Base-by-base conservation (phyloP, 2,329 filamentous ascomycete species). In the Aspergillus ibericus region DNA sequence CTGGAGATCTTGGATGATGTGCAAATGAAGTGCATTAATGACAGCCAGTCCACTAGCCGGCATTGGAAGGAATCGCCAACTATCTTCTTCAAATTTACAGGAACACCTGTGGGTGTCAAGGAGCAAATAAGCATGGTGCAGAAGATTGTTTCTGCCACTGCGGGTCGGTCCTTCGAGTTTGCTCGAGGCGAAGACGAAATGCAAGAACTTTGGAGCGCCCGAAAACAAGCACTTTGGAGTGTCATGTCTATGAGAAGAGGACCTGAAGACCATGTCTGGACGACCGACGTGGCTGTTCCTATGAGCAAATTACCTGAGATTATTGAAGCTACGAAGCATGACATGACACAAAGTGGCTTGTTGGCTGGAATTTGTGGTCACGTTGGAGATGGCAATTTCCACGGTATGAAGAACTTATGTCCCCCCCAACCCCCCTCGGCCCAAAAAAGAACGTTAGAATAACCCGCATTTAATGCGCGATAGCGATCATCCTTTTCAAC, bases 1-100 rank as follows among this genome's bases (percentile, higher is more conserved):
- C 87, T 97, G 44, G 93, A 97, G 78, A 89, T 97, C 58, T 81
- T 97, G 27, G 93, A 97, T 77, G 92, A 96, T 71, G 88, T 92
- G 58, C 92, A 96, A 79, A 97, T 97, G 86, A 77, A 80, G 62
- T 87, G 83, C 72, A 88, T 88, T 74, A 88, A 88, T 64, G 74
- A 75, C 47, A 79, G 77, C 59, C 70, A 78, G 35, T 70, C 74
- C 8, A 81, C 79, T 2, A 74, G 71, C 42, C 71, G 80, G 22
- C 78, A 78, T 36, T 92, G 89, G 89, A 83, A 84, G 58, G 88
- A 91, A 69, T 77, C 78, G 0, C 87, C 89, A 0, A 92, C 89
- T 0, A 77, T 92, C 1, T 92, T 92, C 68, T 85, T 92, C 78
- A 91, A 91, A 72, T 91, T 91, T 67, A 81, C 85, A 0, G 89